Base-by-base conservation (phyloP, 768 basidiomycete species). In the Leccinum rimulosum region DNA sequence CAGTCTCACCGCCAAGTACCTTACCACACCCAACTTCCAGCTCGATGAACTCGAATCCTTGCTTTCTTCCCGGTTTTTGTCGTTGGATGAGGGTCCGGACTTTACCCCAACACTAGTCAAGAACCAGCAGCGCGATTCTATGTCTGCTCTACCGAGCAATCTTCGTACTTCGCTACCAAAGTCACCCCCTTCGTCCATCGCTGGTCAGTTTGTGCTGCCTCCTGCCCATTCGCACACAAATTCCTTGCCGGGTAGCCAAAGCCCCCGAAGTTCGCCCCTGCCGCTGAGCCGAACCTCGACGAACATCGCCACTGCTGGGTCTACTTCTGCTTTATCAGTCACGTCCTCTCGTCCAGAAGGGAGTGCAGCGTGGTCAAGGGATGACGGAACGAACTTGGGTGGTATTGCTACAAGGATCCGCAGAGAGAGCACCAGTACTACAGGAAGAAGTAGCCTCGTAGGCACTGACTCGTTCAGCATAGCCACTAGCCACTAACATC, bases 41-140 rank as follows among this genome's bases (percentile, higher is more conserved):
- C 75, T 92, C 31, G 89, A 91, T 71, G 87, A 90, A 63, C 79
- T 87, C 33, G 91, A 93, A 72, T 86, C 87, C 1, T 74, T 91
- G 2, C 76, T 93, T 5, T 91, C 88, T 3, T 87, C 86, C 4
- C 78, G 84, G 14, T 89, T 93, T 66, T 77, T 88, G 27, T 86
- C 86, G 2, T 77, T 84, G 56, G 87, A 89, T 64, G 82, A 84
- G 64, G 85, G 82, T 17, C 77, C 77, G 12, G 82, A 81, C 31
- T 92, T 91, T 67, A 83, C 87, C 0, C 91, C 89, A 0, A 92
- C 91, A 0, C 76, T 91, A 11, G 77, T 79, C 33, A 85, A 84
- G 79, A 82, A 86, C 66, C 81, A 82, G 58, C 82, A 83, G 56
- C 80, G 85, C 4, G 83, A 85, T 56, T 84, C 82, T 9, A 71